Evolutionary conservation across 2,329 filamentous ascomycete species (phyloP), one percentile per base, ranked within the genome.

Genomic region (Amesomyces nigricolor): DNA sequence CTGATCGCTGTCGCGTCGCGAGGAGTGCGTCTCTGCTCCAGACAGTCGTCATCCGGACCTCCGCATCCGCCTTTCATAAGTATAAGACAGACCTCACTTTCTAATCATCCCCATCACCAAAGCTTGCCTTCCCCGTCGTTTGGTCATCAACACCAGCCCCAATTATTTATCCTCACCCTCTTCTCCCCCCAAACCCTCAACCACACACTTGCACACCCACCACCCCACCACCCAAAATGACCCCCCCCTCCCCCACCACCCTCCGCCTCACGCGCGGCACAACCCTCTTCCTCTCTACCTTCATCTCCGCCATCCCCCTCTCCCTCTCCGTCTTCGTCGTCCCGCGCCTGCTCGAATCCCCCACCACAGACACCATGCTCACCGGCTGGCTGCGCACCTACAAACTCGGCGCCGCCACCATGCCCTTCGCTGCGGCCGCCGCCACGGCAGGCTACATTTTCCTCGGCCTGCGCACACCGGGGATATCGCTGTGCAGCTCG

Each of bases 311-410:
- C 48, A 61, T 66, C 55, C 68, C 64, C 47, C 61, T 73, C 45
- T 62, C 68, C 43, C 57, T 75, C 51, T 81, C 77, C 5, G 62
- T 71, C 63, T 68, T 73, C 55, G 58, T 71, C n/a, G 64, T 80
- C 2, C 81, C 81, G 1, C 73, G 77, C 40, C 67, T 84, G 8
- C 74, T 85, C 56, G 72, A 78, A 56, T 76, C 79, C 0, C 82
- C 82, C 1, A 74, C 77, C 17, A 19, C 17, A 1, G 75, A 75
- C 1, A 68, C 83, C 10, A 75, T 83, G 58, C 76, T 79, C 32
- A 72, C 71, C 39, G 81, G 85, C 68, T 85, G 80, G 80, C 62
- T 67, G 56, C 70, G 65, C 40, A 66, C 74, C 56, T 78, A 71
- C 66, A 63, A 66, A 16, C 61, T 64, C 2, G 76, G 76, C 49